Evolutionary conservation across 495 filamentous ascomycete genomes (phyloP).

Genomic region (Hyphodiscus hymeniophilus): DNA sequence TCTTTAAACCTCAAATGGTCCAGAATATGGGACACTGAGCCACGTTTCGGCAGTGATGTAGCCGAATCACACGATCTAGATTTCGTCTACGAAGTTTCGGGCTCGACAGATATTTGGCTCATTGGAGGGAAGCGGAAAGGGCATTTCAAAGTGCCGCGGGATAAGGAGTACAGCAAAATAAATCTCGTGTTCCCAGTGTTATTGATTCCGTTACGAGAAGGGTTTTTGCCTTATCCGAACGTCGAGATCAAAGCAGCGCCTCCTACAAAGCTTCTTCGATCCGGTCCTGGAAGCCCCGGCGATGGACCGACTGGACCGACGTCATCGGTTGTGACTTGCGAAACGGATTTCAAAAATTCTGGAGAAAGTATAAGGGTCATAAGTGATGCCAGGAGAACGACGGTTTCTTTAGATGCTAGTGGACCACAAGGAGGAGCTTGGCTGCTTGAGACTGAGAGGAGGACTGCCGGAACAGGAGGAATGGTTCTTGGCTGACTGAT

Average conservation of each 20-base stretch:
- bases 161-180: constrained; percentile 4
- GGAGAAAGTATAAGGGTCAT: constrained; percentile 72
- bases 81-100: constrained; percentile 78
- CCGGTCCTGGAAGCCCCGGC: constrained; percentile 5
- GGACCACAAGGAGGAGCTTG: constrained; percentile 54
- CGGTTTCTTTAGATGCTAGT: constrained; percentile 63
- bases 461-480: constrained; percentile 1
- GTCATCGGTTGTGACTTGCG: constrained; percentile 42
- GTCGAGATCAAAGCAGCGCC: constrained; percentile 64
- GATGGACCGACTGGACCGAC: constrained; percentile 15
- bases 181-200: constrained; percentile 50
- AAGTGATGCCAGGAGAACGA: constrained; percentile 63
- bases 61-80: constrained; percentile 48
- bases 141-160: constrained; percentile 56
- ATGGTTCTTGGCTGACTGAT: constrained; percentile 4
- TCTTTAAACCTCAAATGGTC: constrained; percentile 70
- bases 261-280: constrained; percentile 13
- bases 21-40: constrained; percentile 58
- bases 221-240: constrained; percentile 64
- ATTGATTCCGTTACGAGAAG: constrained; percentile 70
- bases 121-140: constrained; percentile 72
- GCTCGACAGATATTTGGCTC: constrained; percentile 70
- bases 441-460: constrained; percentile 46
- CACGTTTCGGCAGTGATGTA: background rate
- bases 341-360: constrained; percentile 71